Conservation (phyloP, 208 protist genomes). For the Naegleria gruberi region DNA sequence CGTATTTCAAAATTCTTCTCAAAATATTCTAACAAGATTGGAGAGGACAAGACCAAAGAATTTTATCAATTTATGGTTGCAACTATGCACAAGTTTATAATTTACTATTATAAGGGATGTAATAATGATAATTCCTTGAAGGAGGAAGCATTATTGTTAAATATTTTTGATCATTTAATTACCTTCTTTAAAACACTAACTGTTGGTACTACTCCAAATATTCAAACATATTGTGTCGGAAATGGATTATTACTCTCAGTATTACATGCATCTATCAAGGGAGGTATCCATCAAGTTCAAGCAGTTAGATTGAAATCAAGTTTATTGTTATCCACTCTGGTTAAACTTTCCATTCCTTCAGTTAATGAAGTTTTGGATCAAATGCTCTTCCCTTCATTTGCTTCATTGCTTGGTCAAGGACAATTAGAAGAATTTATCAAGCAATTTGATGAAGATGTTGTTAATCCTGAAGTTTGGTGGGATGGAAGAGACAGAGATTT, state of each 20-base stretch:
- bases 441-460: background rate
- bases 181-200: background rate
- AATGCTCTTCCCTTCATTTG: background rate
- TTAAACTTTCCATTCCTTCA: background rate
- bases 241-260: background rate
- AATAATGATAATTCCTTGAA: background rate
- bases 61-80: background rate
- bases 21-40: background rate
- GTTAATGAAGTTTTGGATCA: background rate
- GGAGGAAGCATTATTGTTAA: background rate
- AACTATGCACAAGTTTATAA: background rate
- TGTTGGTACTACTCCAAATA: too few relatives aligned
- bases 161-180: background rate
- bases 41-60: background rate
- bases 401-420: background rate
- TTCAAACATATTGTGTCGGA: background rate
- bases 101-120: background rate
- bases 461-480: background rate
- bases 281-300: background rate
- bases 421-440: background rate
- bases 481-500: background rate
- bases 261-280: background rate
- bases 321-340: background rate
- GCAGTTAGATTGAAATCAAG: background rate
- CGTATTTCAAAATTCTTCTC: background rate